phyloP scores from a whole-genome alignment of 2,329 filamentous ascomycete species.

The Sclerotinia minor region DNA sequence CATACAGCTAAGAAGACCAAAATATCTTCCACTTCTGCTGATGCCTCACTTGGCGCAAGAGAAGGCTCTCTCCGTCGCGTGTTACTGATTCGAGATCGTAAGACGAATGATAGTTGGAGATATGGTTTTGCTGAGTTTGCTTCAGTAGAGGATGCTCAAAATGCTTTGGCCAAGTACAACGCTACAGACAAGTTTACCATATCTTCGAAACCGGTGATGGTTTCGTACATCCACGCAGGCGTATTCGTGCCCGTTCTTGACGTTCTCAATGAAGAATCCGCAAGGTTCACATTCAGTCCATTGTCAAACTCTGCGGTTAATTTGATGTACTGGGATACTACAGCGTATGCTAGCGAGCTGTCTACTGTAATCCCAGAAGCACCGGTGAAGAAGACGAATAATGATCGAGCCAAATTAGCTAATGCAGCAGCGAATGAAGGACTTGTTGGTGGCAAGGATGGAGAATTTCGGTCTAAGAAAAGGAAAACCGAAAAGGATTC shows the following conservation, averaged over 20 bases:
- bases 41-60: conserved; percentile 60
- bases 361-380: conserved; percentile 53
- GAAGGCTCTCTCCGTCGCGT: conserved; percentile 75
- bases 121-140: conserved; percentile 86
- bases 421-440: conserved; percentile 43
- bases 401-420: conserved; percentile 42
- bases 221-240: conserved; percentile 79
- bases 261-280: conserved; percentile 54
- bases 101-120: conserved; percentile 70
- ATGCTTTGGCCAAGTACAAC: conserved; percentile 69
- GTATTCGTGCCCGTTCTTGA: conserved; percentile 77
- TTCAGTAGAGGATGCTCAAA: conserved; percentile 72
- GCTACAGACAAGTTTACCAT: conserved; percentile 76
- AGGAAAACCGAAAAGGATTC: conserved; percentile 54
- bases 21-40: conserved; percentile 54
- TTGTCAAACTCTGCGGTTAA: conserved; percentile 66
- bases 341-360: conserved; percentile 68
- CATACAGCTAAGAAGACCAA: conserved; percentile 46
- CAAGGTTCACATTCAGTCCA: conserved; percentile 67
- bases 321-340: conserved; percentile 75
- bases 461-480: conserved; percentile 50
- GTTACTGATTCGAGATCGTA: conserved; percentile 72
- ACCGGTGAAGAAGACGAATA: conserved; percentile 35
- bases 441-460: conserved; percentile 39
- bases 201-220: conserved; percentile 67